Conservation (phyloP, 2,329 filamentous ascomycete genomes). For the Salinomyces thailandicus region DNA sequence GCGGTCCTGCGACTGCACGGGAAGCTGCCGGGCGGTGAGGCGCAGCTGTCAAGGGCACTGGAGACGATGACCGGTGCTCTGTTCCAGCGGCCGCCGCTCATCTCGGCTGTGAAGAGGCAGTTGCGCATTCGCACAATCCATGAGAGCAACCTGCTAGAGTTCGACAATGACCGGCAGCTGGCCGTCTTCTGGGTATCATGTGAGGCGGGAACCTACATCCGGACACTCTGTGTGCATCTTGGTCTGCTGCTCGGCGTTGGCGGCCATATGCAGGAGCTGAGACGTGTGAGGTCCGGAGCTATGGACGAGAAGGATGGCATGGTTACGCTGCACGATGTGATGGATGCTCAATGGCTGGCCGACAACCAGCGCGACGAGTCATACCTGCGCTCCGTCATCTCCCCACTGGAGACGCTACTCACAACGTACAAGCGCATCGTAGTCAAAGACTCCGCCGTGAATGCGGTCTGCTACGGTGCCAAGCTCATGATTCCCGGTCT, state of each 20-base stretch:
- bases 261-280: constrained; percentile 96
- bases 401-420: constrained; percentile 83
- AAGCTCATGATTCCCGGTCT: constrained; percentile 98
- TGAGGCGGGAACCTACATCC: constrained; percentile 96
- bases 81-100: constrained; percentile 93
- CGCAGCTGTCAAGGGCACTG: constrained; percentile 83
- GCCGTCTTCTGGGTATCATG: constrained; percentile 99
- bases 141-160: constrained; percentile 90
- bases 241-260: constrained; percentile 70
- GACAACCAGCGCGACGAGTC: constrained; percentile 95
- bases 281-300: constrained; percentile 84
- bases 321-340: constrained; percentile 87
- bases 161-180: constrained; percentile 94
- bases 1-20: constrained; percentile 92
- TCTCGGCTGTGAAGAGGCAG: constrained; percentile 97
- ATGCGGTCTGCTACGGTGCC: constrained; percentile 95
- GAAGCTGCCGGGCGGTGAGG: constrained; percentile 84
- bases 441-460: constrained; percentile 93
- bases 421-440: constrained; percentile 93
- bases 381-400: constrained; percentile 82
- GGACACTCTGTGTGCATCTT: constrained; percentile 92
- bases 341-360: constrained; percentile 91
- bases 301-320: constrained; percentile 86
- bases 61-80: constrained; percentile 94
- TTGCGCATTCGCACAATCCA: constrained; percentile 96